These are phyloP conservation scores for Boletus rubroflammeus DNA, from an alignment of 768 basidiomycete genomes.

Conservation along the genomic window DNA sequence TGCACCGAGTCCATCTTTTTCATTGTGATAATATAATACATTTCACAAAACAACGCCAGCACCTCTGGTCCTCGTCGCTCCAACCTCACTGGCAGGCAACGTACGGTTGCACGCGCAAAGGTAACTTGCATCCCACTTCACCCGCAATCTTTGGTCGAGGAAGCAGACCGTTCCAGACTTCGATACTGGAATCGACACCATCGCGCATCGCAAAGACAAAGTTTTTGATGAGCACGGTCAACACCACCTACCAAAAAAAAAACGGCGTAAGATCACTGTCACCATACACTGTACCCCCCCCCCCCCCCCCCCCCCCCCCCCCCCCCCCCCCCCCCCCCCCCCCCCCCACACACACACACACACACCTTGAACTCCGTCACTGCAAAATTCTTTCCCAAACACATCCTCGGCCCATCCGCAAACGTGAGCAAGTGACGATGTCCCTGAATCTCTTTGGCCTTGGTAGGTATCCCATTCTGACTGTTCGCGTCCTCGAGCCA, in stretches of 20 bases:
- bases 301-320: no score
- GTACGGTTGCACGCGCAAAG: slow-evolving; percentile 18
- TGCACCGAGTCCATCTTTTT: no score
- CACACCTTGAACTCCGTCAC: slow-evolving; percentile 35
- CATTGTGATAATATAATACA: no score
- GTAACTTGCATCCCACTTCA: slow-evolving; percentile 22
- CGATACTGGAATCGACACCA: slow-evolving; percentile 28
- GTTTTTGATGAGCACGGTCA: slow-evolving; percentile 39
- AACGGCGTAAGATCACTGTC: not conserved
- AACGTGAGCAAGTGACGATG: slow-evolving; percentile 52
- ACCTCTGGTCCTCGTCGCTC: not conserved
- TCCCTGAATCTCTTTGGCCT: slow-evolving; percentile 42
- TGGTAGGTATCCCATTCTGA: slow-evolving; percentile 17
- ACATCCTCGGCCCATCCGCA: slow-evolving; percentile 45
- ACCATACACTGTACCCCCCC: not conserved
- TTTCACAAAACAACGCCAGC: not conserved
- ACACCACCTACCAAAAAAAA: slow-evolving; percentile 35
- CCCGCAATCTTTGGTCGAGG: slow-evolving; percentile 9
- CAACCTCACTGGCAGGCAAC: not conserved
- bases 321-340: no score
- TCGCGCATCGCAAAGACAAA: slow-evolving; percentile 37
- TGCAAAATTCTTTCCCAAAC: slow-evolving; percentile 48
- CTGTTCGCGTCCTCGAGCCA: slow-evolving; percentile 44
- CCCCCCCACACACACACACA: no score
- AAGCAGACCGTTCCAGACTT: not conserved